Conservation (phyloP, 179 eudicot genomes). For the Pouteria campechiana region DNA sequence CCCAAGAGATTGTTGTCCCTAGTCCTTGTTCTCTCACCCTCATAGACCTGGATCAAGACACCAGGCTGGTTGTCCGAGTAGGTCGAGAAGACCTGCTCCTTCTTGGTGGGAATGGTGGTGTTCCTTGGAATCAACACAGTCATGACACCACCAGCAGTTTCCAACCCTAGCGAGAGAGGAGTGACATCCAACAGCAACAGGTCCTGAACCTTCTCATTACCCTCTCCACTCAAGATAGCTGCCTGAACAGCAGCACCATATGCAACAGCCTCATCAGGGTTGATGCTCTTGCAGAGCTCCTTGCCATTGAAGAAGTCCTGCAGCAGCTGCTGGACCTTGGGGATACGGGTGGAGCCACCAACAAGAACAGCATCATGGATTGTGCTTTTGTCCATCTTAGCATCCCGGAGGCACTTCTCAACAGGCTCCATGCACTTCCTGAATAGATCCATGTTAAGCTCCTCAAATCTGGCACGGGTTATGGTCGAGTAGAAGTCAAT, state of each 20-base stretch:
- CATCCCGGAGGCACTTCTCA: slow-evolving; percentile 62
- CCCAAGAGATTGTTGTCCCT: slow-evolving; percentile 47
- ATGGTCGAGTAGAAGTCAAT: slow-evolving; percentile 50
- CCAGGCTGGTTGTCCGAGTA: slow-evolving; percentile 43
- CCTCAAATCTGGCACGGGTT: slow-evolving; percentile 54
- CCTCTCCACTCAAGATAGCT: slow-evolving; percentile 48
- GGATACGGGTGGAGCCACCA: slow-evolving; percentile 60
- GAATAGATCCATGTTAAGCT: slow-evolving; percentile 50
- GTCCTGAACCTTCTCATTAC: slow-evolving; percentile 48
- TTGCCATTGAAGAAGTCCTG: slow-evolving; percentile 66
- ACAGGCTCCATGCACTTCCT: slow-evolving; percentile 69
- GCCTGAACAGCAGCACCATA: slow-evolving; percentile 70
- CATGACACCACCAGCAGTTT: slow-evolving; percentile 56
- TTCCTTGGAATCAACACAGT: slow-evolving; percentile 43
- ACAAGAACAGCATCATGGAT: slow-evolving; percentile 56
- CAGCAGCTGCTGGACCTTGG: slow-evolving; percentile 54
- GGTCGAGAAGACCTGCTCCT: slow-evolving; percentile 38
- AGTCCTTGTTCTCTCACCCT: slow-evolving; percentile 52
- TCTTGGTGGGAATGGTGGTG: slow-evolving; percentile 54
- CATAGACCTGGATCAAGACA: slow-evolving; percentile 43
- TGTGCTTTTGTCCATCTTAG: slow-evolving; percentile 41
- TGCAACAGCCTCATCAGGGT: slow-evolving; percentile 60
- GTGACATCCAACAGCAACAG: slow-evolving; percentile 42
- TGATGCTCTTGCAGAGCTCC: slow-evolving; percentile 68
- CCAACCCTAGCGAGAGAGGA: slow-evolving; percentile 43